Conservation (phyloP, 441 rosid species). For the Aleurites moluccanus region DNA sequence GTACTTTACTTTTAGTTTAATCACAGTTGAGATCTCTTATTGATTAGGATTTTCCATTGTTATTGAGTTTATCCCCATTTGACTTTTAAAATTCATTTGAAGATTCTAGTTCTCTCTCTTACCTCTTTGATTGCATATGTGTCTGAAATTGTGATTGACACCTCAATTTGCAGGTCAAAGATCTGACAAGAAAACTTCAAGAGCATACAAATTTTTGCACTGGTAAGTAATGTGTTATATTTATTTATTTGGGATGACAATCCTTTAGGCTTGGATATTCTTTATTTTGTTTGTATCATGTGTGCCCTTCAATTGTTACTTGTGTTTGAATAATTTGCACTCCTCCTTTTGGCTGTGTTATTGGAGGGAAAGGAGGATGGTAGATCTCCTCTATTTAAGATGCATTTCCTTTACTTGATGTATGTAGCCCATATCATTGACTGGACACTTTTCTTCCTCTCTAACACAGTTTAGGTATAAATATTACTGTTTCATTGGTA, state of each 20-base stretch:
- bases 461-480: not conserved
- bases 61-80: not conserved
- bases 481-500: not conserved
- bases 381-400: not conserved
- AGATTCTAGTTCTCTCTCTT: not conserved
- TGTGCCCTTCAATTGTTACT: slow-evolving; percentile 1
- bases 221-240: slow-evolving; percentile 41
- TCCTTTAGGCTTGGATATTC: not conserved
- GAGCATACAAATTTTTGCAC: slow-evolving; percentile 64
- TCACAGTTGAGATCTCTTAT: not conserved
- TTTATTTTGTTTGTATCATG: not conserved
- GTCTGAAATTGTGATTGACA: slow-evolving; percentile 4
- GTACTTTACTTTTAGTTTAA: not conserved
- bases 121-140: not conserved
- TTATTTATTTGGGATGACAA: not conserved
- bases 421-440: not conserved
- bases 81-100: not conserved
- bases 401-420: not conserved
- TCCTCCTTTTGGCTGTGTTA: not conserved
- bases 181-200: slow-evolving; percentile 57
- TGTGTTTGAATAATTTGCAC: not conserved
- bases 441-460: not conserved
- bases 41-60: slow-evolving; percentile 2
- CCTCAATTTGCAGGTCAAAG: slow-evolving; percentile 60
- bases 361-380: not conserved